Conservation (phyloP, 176 grass and related monocot species). For the Bromus sterilis region DNA sequence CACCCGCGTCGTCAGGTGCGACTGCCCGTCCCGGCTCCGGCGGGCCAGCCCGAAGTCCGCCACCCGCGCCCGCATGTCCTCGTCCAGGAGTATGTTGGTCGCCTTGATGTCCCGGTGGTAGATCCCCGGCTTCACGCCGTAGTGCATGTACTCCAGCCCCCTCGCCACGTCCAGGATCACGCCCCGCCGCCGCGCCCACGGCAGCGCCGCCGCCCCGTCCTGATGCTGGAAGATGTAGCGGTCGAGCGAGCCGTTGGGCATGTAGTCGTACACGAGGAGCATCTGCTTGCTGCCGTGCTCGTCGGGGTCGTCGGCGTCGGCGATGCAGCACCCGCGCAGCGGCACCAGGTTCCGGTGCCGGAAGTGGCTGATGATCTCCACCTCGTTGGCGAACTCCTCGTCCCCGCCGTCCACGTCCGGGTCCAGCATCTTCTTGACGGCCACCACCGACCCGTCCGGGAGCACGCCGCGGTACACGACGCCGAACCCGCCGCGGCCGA, state of each 20-base stretch:
- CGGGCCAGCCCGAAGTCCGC: slow-evolving; percentile 83
- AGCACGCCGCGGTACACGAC: slow-evolving; percentile 77
- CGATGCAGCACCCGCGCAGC: slow-evolving; percentile 77
- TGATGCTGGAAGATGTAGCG: slow-evolving; percentile 49
- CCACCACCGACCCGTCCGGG: slow-evolving; percentile 52
- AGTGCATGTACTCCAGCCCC: slow-evolving; percentile 83
- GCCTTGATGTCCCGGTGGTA: slow-evolving; percentile 94
- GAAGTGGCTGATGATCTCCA: slow-evolving; percentile 87
- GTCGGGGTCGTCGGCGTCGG: slow-evolving; percentile 35
- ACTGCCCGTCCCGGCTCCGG: slow-evolving; percentile 82
- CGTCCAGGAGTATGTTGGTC: slow-evolving; percentile 82
- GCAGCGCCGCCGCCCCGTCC: not conserved
- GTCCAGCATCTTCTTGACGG: slow-evolving; percentile 71
- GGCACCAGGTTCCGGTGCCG: slow-evolving; percentile 86
- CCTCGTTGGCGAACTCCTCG: slow-evolving; percentile 89
- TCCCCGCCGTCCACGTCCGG: slow-evolving; percentile 51
- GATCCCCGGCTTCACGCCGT: slow-evolving; percentile 86
- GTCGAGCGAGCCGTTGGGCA: slow-evolving; percentile 77
- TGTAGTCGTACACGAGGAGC: slow-evolving; percentile 88
- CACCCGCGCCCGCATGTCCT: slow-evolving; percentile 61
- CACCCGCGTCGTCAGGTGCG: slow-evolving; percentile 88
- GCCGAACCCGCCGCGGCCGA: slow-evolving; percentile 88
- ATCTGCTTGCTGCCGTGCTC: slow-evolving; percentile 67
- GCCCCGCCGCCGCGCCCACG: slow-evolving; percentile 55
- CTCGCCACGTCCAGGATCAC: slow-evolving; percentile 73